Base-by-base conservation (phyloP, 2,329 filamentous ascomycete species). In the Exophiala bonariae region DNA sequence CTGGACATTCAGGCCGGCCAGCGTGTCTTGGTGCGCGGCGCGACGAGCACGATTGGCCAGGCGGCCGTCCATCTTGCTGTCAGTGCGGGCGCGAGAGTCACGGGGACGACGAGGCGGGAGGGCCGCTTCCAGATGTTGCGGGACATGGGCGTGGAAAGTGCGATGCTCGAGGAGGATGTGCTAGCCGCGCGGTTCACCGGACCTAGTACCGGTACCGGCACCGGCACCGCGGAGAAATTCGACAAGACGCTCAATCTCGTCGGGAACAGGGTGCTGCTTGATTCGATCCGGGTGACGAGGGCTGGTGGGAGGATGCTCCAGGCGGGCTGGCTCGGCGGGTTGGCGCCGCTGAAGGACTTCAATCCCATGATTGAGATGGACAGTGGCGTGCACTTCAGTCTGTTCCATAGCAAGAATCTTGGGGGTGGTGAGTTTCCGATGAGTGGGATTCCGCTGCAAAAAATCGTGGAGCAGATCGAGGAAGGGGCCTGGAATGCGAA, bases 321-420 rank as follows among this genome's bases (percentile, higher is more conserved):
- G 43, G 65, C 68, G 8, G 66, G 72, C 4, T 69, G 65, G 60
- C 50, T 73, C 1, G 71, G 71, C n/a, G 70, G 69, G 0, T 44
- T 73, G 17, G 66, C 54, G 2, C 69, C 70, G 0, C 57, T 73
- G 8, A 39, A 50, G 6, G 66, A 69, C 39, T 67, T 74, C 57
- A 73, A 73, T 49, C 72, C 70, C 2, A 62, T 75, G 52, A 35
- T 72, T 5, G 63, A 74, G 57, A 75, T 75, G 71, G 62, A 64
- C 13, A 62, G 63, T 17, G 71, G 70, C 0, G 69, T 74, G n/a
- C 70, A 74, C 48, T 72, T 75, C 46, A 73, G 66, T 48, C 61
- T 75, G 22, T 75, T 73, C 54, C 63, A 66, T 4, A 73, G 69
- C 47, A 66, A 65, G 41, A 65, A 66, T 3, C 58, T 73, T 28